phyloP scores from a whole-genome alignment of 305 asterid species.

The Vinca major region DNA sequence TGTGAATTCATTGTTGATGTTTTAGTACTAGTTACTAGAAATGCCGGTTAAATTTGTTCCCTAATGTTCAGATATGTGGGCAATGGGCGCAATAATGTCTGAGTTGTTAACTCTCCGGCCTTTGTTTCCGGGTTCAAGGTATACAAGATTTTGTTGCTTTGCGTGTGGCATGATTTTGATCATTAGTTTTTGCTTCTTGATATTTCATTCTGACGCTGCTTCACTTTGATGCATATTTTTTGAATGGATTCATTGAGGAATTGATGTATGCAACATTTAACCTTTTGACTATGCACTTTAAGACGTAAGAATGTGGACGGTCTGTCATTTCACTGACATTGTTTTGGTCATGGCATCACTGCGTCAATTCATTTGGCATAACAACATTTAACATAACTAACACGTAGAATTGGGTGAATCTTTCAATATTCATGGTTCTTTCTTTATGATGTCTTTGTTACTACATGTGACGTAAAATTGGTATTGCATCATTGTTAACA shows the following conservation, averaged over 20 bases:
- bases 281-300: too few species aligned
- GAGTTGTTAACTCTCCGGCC: slow-evolving; percentile 84
- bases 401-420: too few species aligned
- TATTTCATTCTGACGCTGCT: background rate
- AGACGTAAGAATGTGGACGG: too few species aligned
- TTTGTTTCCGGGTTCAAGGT: slow-evolving; percentile 91
- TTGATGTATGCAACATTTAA: too few species aligned
- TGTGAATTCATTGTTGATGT: background rate
- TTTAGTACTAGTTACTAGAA: background rate
- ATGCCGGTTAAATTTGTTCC: background rate
- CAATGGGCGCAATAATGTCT: slow-evolving; percentile 99
- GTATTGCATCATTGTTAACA: background rate
- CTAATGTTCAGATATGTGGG: slow-evolving; percentile 81
- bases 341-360: too few species aligned
- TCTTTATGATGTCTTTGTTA: too few species aligned
- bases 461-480: background rate
- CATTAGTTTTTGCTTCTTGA: background rate
- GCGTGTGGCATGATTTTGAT: background rate
- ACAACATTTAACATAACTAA: too few species aligned
- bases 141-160: slow-evolving; percentile 1
- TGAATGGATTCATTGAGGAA: too few species aligned
- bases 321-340: too few species aligned
- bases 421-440: too few species aligned
- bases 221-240: too few species aligned
- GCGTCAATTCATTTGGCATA: background rate